Percentiles rank a stretch among this genome's conserved stretches.
phyloP scores from a whole-genome alignment of 306 rosid species.

The Gastrolobium bilobum region DNA sequence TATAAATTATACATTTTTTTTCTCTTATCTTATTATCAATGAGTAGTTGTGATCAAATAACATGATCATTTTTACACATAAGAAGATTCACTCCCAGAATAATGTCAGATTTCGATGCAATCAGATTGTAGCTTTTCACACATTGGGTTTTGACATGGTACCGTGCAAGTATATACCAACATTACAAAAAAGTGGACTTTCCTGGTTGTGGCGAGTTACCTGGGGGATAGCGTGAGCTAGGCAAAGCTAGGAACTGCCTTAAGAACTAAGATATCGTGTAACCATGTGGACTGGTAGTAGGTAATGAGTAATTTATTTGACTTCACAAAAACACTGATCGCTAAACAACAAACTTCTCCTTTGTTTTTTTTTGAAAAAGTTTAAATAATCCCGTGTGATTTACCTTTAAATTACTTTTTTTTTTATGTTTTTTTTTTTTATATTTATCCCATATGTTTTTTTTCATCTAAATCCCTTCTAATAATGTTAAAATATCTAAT shows the following conservation, averaged over 20 bases:
- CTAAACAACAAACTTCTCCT: not conserved
- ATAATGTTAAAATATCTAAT: too few relatives aligned
- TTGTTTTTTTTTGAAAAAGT: not conserved
- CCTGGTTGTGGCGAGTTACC: not conserved
- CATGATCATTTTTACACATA: too few relatives aligned
- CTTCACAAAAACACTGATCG: not conserved
- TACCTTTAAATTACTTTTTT: too few relatives aligned
- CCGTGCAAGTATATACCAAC: constrained; percentile 27
- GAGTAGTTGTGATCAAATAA: too few relatives aligned
- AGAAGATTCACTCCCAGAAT: too few relatives aligned
- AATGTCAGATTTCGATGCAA: constrained; percentile 22
- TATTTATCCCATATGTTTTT: too few relatives aligned
- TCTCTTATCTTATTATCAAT: too few relatives aligned
- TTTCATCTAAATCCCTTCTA: too few relatives aligned
- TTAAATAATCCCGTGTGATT: too few relatives aligned
- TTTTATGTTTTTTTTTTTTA: too few relatives aligned
- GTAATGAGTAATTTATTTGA: constrained; percentile 18
- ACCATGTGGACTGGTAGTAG: constrained; percentile 23
- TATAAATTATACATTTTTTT: too few relatives aligned
- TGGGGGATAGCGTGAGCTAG: not conserved
- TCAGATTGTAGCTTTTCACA: not conserved
- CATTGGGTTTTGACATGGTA: not conserved
- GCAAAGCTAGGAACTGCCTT: not conserved
- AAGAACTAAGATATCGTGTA: constrained; percentile 22
- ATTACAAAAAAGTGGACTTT: constrained; percentile 5